Evolutionary conservation across 768 basidiomycete genomes (phyloP), one percentile per base, ranked within the genome.

Genomic region (Lepiota brunneoincarnata): DNA sequence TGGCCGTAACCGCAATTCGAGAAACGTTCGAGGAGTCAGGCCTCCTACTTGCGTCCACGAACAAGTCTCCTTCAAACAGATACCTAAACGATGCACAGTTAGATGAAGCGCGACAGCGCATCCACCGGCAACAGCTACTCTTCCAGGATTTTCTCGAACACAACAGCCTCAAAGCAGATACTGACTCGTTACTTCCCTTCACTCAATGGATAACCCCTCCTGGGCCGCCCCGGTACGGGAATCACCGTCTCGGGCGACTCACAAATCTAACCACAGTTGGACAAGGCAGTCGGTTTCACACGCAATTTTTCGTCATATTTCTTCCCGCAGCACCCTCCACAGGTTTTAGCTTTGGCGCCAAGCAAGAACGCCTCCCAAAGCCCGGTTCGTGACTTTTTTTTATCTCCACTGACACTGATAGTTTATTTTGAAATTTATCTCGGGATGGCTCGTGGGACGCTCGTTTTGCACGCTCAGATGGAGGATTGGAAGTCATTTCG

Each of bases 1-100:
- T 86, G 17, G 65, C 66, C 28, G 74, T 84, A 54, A 89, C 86
- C 12, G 88, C 86, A 3, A 83, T 89, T 40, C 76, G 88, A 15
- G 87, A 91, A 68, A 84, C 87, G 0, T 89, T 91, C 54, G 88
- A 91, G 62, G 88, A 91, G 63, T 77, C 86, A 2, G 88, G 87
- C 1, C 66, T 89, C 24, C 66, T 89, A 12, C 65, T 89, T 12
- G 84, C 83, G 10, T 51, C 55, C 18, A 44, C 55, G 24, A 40
- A 51, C n/a, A 44, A 21, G 6, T 31, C 49, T 28, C 52, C 58
- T 45, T 45, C 54, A 14, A 44, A 54, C 9, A 42, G 58, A 43
- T 21, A 43, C 17, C 64, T 73, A 21, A 67, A 69, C 31, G 72
- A 82, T 49, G 48, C 61, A 0, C 64, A 70, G 0, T 64, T 88